These are phyloP conservation scores for Vaccinium vitisidaea DNA, from an alignment of 148 eudicot genomes.

Conservation along the genomic window DNA sequence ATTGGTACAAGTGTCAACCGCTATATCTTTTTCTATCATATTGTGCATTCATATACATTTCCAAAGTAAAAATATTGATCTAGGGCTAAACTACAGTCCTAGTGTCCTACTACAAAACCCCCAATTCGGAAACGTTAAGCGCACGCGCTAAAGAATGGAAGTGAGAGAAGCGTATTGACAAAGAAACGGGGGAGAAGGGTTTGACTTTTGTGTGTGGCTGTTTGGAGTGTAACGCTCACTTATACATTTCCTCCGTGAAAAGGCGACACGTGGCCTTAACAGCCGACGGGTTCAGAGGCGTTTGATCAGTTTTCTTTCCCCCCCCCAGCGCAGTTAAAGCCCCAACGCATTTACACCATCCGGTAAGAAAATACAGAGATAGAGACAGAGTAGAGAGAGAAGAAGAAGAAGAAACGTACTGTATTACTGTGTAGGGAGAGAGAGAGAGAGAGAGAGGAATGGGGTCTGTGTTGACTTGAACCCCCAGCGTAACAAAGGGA, in stretches of 20 bases:
- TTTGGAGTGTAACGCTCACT: conserved; percentile 26
- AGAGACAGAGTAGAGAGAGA: conserved; percentile 7
- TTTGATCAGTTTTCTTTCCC: conserved; percentile 38
- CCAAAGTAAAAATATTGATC: too few species aligned
- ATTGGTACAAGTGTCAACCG: too few species aligned
- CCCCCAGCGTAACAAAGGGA: not conserved
- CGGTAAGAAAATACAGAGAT: not conserved
- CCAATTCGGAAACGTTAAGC: not conserved
- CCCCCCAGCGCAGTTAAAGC: conserved; percentile 23
- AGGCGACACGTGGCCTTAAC: conserved; percentile 40
- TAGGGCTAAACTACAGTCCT: too few species aligned
- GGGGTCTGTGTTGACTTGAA: not conserved
- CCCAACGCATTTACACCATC: not conserved
- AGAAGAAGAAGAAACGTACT: too few species aligned
- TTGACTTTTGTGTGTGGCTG: conserved; percentile 37
- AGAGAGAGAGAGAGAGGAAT: not conserved
- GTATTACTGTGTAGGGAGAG: not conserved
- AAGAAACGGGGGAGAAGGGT: conserved; percentile 7
- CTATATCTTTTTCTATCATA: too few species aligned
- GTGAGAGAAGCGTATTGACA: not conserved
- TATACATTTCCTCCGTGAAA: not conserved
- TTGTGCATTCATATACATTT: too few species aligned
- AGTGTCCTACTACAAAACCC: not conserved
- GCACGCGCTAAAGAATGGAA: not conserved
- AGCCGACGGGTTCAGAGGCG: conserved; percentile 40